phyloP scores from a whole-genome alignment of 2,329 filamentous ascomycete genomes.

The Seiridium cupressi region DNA sequence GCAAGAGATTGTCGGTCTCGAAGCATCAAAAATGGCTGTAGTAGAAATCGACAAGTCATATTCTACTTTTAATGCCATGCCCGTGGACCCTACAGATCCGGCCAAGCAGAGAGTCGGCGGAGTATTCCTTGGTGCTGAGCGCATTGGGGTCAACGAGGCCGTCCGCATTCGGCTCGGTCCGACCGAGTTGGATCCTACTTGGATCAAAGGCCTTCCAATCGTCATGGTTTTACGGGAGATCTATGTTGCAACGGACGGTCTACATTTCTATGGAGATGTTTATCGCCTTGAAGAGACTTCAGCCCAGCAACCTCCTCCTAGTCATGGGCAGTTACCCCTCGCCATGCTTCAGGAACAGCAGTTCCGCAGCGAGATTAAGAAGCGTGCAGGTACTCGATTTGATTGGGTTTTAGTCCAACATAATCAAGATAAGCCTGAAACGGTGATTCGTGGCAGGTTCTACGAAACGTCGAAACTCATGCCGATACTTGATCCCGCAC shows the following conservation, averaged over 20 bases:
- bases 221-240: conserved; percentile 39
- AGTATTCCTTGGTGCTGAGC: conserved; percentile 50
- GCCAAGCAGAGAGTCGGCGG: conserved; percentile 38
- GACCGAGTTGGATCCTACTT: conserved; percentile 31
- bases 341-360: conserved; percentile 24
- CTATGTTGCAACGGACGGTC: conserved; percentile 16
- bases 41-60: conserved; percentile 47
- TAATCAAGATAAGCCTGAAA: conserved; percentile 33
- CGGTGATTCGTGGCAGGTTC: conserved; percentile 52
- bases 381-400: conserved; percentile 20
- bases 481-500: conserved; percentile 42
- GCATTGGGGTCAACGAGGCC: conserved; percentile 45
- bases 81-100: conserved; percentile 25
- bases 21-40: conserved; percentile 51
- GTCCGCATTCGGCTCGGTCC: conserved; percentile 44
- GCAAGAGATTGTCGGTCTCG: conserved; percentile 41
- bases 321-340: conserved; percentile 15
- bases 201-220: conserved; percentile 25
- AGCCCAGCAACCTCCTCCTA: conserved; percentile 8
- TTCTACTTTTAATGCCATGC: conserved; percentile 43
- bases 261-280: conserved; percentile 25
- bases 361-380: conserved; percentile 27
- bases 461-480: conserved; percentile 55
- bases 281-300: conserved; percentile 21
- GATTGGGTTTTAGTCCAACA: conserved; percentile 28